phyloP scores from a whole-genome alignment of 805 yeast genomes.

The Metschnikowia hibisci region DNA sequence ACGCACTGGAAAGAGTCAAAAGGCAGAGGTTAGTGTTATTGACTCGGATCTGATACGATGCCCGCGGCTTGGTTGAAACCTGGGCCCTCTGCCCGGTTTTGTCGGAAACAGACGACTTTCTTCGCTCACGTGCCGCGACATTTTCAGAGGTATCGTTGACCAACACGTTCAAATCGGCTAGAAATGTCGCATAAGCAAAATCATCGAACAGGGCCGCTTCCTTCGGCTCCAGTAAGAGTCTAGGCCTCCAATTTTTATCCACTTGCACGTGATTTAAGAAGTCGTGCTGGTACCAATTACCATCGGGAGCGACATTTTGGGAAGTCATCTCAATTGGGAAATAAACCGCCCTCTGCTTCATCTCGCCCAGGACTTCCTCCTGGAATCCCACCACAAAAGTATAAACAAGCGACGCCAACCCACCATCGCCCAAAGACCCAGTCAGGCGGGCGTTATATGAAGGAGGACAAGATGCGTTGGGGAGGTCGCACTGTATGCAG shows the following conservation, averaged over 20 bases:
- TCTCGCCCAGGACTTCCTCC: conserved; percentile 13
- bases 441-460: conserved; percentile 41
- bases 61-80: conserved; percentile 11
- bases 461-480: conserved; percentile 31
- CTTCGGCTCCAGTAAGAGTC: neutral
- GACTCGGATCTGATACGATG: conserved; percentile 32
- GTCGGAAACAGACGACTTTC: conserved; percentile 9
- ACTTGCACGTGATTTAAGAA: conserved; percentile 24
- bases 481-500: conserved; percentile 23
- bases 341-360: conserved; percentile 26
- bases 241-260: conserved; percentile 30
- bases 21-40: conserved; percentile 31
- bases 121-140: conserved; percentile 21
- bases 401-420: conserved; percentile 35
- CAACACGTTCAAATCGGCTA: conserved; percentile 30
- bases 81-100: conserved; percentile 13
- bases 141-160: conserved; percentile 33
- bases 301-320: conserved; percentile 23
- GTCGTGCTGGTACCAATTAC: conserved; percentile 26
- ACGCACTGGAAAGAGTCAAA: conserved; percentile 30
- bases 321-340: conserved; percentile 33
- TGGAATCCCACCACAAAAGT: conserved; percentile 33
- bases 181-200: conserved; percentile 11
- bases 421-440: conserved; percentile 37
- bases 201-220: neutral